Percentiles rank a stretch among this genome's conserved stretches.
Conservation (phyloP, 208 protist genomes). For the Endotrypanum monterogeii region DNA sequence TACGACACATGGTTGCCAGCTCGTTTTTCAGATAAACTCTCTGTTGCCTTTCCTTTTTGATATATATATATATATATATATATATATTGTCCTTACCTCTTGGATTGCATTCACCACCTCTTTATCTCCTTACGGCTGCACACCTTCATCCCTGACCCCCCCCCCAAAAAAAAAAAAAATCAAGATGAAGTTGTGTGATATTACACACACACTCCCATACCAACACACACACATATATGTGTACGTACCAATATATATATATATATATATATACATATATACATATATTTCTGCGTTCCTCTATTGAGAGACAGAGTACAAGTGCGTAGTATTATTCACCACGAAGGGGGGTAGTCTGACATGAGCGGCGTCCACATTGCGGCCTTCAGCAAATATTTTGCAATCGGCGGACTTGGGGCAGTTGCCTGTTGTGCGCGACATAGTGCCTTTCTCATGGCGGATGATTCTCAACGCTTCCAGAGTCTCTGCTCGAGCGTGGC, state of each 20-base stretch:
- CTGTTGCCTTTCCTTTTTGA: too few species aligned
- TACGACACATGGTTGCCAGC: too few species aligned
- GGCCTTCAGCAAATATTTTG: constrained; percentile 62
- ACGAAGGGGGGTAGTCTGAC: neutral
- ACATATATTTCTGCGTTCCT: neutral
- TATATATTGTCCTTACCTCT: too few species aligned
- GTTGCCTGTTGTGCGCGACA: constrained; percentile 53
- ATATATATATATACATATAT: neutral
- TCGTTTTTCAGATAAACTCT: too few species aligned
- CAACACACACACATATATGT: neutral
- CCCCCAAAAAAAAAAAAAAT: too few species aligned
- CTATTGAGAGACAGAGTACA: neutral
- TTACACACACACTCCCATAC: neutral
- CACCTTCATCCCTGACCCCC: too few species aligned
- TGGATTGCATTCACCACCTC: neutral
- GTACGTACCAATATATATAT: neutral
- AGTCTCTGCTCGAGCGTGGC: constrained; percentile 36
- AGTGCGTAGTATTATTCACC: neutral
- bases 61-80: too few species aligned
- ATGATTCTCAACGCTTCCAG: constrained; percentile 39
- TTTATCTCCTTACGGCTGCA: neutral
- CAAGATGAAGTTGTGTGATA: too few species aligned
- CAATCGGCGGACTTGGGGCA: constrained; percentile 38
- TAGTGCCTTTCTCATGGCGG: constrained; percentile 42
- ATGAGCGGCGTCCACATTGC: constrained; percentile 53